Evolutionary conservation across 768 basidiomycete genomes (phyloP), one percentile per base, ranked within the genome.

Genomic region (Tephrocybe sp.): DNA sequence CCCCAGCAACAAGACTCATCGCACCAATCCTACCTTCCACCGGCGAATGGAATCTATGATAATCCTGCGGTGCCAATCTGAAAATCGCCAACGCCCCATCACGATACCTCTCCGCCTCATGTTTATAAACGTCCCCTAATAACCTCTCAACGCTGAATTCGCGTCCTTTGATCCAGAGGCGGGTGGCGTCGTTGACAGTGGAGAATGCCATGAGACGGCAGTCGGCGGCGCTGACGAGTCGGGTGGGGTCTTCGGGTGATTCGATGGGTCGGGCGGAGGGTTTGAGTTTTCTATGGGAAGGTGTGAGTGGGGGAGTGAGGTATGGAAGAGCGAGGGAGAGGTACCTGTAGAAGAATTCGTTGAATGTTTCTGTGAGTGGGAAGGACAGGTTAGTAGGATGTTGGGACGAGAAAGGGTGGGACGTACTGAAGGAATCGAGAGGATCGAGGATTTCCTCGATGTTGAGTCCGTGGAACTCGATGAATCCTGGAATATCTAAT

Each of bases 181-280:
- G 74, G 2, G 93, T 97, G 1, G 95, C 95, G 48, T 91, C 89
- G 41, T 69, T 72, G 7, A 97, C 85, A 0, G 83, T 86, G 65
- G 90, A 85, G 66, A 98, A 99, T 1, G 86, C 82, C 86, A 97
- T 94, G 52, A 97, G 77, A n/a, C 95, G 86, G 62, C 91, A 97
- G 71, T 99, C 95, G 1, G 94, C 97, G n/a, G 82, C 84, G 49
- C 86, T 88, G 49, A 97, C 90, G 11, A 95, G 74, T 7, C 86
- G 82, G 41, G 73, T 78, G 0, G 91, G 85, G 63, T 99, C 82
- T 1, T 86, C 78, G 0, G 84, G 87, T 8, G 69, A 65, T 30
- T 88, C 84, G 24, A 88, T 68, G 0, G 90, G 93, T 2, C 95
- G 80, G 0, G 91, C 91, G 9, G 74, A 77, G 0, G 85, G 76